Percentiles rank a stretch among this genome's conserved stretches.
phyloP scores from a whole-genome alignment of 2,329 filamentous ascomycete species.

The Monosporascus sp. region DNA sequence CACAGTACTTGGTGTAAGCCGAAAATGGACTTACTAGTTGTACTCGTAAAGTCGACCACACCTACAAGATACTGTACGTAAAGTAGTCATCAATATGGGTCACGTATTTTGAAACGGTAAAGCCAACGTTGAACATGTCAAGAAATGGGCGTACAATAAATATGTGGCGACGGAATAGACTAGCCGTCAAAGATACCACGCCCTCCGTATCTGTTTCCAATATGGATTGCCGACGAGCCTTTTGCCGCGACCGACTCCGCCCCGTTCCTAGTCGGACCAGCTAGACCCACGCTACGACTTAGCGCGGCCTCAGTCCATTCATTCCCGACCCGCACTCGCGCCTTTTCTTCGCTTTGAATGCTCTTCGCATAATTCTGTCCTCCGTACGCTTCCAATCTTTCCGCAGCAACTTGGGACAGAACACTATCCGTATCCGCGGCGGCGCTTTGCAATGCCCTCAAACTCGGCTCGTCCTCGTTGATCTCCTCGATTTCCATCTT shows the following conservation, averaged over 20 bases:
- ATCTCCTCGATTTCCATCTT: conserved; percentile 18
- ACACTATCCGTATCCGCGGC: conserved; percentile 2
- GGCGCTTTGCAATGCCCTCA: conserved; percentile 11
- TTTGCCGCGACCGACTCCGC: neutral
- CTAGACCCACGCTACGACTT: neutral
- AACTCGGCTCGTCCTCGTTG: conserved; percentile 13
- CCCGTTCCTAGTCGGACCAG: conserved; percentile 1
- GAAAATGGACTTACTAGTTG: too few relatives aligned
- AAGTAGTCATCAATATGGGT: too few relatives aligned
- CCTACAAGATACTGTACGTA: too few relatives aligned
- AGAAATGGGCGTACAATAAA: too few relatives aligned
- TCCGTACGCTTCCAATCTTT: neutral
- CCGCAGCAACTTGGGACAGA: neutral
- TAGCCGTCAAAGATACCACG: conserved; percentile 4
- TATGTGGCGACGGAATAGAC: neutral
- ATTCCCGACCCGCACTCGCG: conserved; percentile 5
- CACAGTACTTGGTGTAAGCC: too few relatives aligned
- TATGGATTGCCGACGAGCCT: conserved; percentile 4
- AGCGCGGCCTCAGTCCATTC: conserved; percentile 2
- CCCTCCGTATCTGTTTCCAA: conserved; percentile 6
- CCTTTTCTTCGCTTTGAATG: neutral
- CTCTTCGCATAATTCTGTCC: conserved; percentile 1
- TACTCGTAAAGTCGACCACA: too few relatives aligned
- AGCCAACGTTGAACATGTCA: too few relatives aligned
- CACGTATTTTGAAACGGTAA: too few relatives aligned